Percentiles rank a stretch among this genome's conserved stretches.
Conservation (phyloP, 2,329 filamentous ascomycete genomes). For the Fusarium virguliforme region DNA sequence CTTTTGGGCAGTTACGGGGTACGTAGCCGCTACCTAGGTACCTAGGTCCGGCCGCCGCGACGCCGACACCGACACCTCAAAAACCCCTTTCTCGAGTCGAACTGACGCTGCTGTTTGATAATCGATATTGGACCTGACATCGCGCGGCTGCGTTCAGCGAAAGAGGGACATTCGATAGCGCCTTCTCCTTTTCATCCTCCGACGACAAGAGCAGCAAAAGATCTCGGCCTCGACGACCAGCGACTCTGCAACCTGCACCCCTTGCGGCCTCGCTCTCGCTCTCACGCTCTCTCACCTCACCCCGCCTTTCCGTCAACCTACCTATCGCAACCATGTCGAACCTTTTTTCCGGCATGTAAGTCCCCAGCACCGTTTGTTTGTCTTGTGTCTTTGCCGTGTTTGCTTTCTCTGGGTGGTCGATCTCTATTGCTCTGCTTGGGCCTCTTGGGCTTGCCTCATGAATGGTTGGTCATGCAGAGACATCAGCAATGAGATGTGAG, state of each 20-base stretch:
- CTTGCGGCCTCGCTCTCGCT: conserved; percentile 43
- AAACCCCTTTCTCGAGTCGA: conserved; percentile 50
- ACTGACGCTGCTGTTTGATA: conserved; percentile 42
- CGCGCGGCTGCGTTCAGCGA: conserved; percentile 18
- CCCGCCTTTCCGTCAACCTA: conserved; percentile 39
- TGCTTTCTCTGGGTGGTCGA: neutral
- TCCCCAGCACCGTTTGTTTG: conserved; percentile 48
- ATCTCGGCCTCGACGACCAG: conserved; percentile 2
- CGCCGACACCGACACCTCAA: conserved; percentile 46
- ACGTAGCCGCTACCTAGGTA: conserved; percentile 41
- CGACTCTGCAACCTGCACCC: conserved; percentile 26
- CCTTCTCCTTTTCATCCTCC: neutral
- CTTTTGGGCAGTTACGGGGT: conserved; percentile 46
- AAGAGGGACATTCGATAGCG: conserved; percentile 11
- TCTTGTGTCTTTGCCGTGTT: conserved; percentile 9
- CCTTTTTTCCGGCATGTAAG: conserved; percentile 76
- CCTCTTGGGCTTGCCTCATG: conserved; percentile 10
- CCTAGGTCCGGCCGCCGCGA: conserved; percentile 34
- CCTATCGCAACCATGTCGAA: conserved; percentile 67
- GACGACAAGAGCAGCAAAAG: conserved; percentile 11
- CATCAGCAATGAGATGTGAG: neutral
- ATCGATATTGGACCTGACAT: conserved; percentile 45
- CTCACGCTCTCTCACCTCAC: conserved; percentile 27
- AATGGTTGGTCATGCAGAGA: conserved; percentile 7
- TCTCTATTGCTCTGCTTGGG: neutral